Conservation (phyloP, 2,329 filamentous ascomycete genomes). For the Taxawa tesnikishii region DNA sequence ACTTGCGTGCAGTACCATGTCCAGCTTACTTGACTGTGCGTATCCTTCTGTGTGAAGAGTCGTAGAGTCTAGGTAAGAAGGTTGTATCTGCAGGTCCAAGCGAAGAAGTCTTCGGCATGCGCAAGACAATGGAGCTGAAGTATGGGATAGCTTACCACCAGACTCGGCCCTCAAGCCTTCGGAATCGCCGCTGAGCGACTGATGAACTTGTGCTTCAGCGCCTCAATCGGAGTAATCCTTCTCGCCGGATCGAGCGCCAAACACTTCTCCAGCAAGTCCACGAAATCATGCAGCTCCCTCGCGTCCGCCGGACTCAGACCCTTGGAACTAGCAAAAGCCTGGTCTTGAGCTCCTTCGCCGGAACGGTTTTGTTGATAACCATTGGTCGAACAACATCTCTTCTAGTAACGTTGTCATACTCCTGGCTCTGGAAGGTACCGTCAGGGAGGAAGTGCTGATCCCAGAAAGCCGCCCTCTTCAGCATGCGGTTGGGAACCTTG, state of each 20-base stretch:
- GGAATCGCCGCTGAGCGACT: constrained; percentile 20
- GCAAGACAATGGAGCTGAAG: too few relatives aligned
- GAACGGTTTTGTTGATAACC: constrained; percentile 53
- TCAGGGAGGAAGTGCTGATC: constrained; percentile 73
- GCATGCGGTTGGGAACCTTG: constrained; percentile 78
- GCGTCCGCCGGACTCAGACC: constrained; percentile 62
- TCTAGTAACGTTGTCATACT: constrained; percentile 76
- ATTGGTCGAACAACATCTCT: constrained; percentile 62
- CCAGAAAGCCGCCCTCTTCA: constrained; percentile 68
- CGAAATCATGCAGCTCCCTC: constrained; percentile 69
- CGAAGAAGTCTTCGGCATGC: too few relatives aligned
- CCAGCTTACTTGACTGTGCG: too few relatives aligned
- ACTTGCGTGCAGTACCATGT: too few relatives aligned
- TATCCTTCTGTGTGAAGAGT: too few relatives aligned
- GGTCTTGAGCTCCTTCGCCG: constrained; percentile 61
- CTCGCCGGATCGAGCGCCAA: constrained; percentile 86
- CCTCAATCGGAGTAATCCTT: constrained; percentile 74
- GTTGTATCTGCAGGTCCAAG: too few relatives aligned
- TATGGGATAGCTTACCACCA: too few relatives aligned
- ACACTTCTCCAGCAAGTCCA: constrained; percentile 80
- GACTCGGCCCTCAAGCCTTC: constrained; percentile 1
- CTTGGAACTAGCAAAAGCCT: constrained; percentile 56
- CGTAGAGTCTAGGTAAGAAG: too few relatives aligned
- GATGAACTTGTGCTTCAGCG: constrained; percentile 83
- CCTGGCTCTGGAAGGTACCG: constrained; percentile 72